A percentile compares a stretch with the other conserved stretches of the same genome.
Evolutionary conservation across 192 early-diverging fungal species (phyloP).

Genomic region (Phycomyces blakesleeanus): DNA sequence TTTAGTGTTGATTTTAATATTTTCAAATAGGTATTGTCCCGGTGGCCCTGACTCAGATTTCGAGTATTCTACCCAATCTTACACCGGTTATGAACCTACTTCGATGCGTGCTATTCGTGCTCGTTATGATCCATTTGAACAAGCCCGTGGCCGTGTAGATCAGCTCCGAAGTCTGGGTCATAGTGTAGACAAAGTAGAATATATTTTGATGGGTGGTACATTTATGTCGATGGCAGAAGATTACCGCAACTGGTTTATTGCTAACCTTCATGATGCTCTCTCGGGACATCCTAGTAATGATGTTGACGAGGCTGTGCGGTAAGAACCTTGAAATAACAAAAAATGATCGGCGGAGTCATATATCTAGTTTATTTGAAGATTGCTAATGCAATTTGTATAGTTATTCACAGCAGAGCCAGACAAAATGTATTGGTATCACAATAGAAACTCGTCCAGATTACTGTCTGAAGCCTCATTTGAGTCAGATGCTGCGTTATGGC

Average conservation of each 20-base stretch:
- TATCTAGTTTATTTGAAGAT: no score
- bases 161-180: constrained; percentile 93
- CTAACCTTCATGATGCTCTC: constrained; percentile 93
- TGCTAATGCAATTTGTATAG: constrained; percentile 20
- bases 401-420: constrained; percentile 92
- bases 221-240: constrained; percentile 97
- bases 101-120: constrained; percentile 98
- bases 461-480: constrained; percentile 94
- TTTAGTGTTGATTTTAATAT: constrained; percentile 4
- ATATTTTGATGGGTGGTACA: constrained; percentile 98
- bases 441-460: constrained; percentile 99
- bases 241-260: constrained; percentile 97
- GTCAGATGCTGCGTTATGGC: constrained; percentile 98
- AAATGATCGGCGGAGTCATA: neutral
- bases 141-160: constrained; percentile 89
- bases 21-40: constrained; percentile 73
- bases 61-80: constrained; percentile 99
- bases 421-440: constrained; percentile 98
- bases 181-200: constrained; percentile 97
- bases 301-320: constrained; percentile 96
- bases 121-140: constrained; percentile 97
- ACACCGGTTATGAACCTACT: constrained; percentile 99
- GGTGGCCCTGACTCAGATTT: constrained; percentile 99
- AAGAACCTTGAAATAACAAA: constrained; percentile 5
- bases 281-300: constrained; percentile 87